phyloP scores from a whole-genome alignment of 2,329 filamentous ascomycete genomes.

The Fusarium cyanostomum region DNA sequence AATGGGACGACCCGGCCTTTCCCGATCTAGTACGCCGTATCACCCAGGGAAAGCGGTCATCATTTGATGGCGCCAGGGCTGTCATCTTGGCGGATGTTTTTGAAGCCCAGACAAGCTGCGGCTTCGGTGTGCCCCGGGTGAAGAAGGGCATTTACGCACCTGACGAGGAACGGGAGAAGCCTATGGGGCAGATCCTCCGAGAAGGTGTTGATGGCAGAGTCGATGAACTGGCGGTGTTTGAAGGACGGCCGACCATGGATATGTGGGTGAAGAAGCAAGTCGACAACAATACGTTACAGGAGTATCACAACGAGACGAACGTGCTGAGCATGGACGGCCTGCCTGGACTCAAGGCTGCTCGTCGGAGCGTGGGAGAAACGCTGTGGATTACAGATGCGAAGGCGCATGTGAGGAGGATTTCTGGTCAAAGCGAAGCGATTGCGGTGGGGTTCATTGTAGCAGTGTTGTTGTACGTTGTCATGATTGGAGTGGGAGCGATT shows the following conservation, averaged over 20 bases:
- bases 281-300: conserved; percentile 58
- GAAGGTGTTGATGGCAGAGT: conserved; percentile 39
- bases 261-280: conserved; percentile 60
- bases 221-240: conserved; percentile 55
- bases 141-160: conserved; percentile 51
- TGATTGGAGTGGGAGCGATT: conserved; percentile 37
- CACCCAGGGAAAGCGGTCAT: conserved; percentile 47
- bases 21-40: conserved; percentile 56
- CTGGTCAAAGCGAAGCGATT: conserved; percentile 47
- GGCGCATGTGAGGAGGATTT: conserved; percentile 40
- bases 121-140: conserved; percentile 69
- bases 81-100: conserved; percentile 70
- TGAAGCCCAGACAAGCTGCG: conserved; percentile 74
- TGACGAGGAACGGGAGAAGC: conserved; percentile 32
- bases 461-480: conserved; percentile 44
- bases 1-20: conserved; percentile 65
- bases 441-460: conserved; percentile 47
- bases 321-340: conserved; percentile 65
- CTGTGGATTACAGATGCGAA: conserved; percentile 54
- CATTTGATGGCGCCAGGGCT: conserved; percentile 62
- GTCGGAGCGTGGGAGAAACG: conserved; percentile 59
- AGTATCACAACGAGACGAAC: conserved; percentile 69
- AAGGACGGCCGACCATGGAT: conserved; percentile 65
- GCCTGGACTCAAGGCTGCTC: conserved; percentile 64
- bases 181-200: conserved; percentile 40